A percentile compares a stretch with the other conserved stretches of the same genome.
phyloP scores from a whole-genome alignment of 345 rosid genomes.

The Euphorbia peplus region DNA sequence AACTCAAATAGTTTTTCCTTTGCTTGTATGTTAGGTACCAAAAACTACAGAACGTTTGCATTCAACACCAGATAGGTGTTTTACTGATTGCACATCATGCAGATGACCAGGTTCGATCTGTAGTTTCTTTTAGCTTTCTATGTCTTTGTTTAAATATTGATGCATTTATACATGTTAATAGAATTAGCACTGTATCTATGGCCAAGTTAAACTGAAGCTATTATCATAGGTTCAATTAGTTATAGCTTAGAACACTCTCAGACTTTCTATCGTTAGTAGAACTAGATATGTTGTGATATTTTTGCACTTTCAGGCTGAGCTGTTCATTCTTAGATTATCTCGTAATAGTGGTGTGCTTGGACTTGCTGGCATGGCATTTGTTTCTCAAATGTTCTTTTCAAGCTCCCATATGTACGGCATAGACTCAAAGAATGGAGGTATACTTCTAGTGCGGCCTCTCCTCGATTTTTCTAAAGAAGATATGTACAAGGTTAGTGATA shows the following conservation, averaged over 20 bases:
- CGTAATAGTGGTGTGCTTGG: conserved; percentile 95
- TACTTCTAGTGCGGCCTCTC: conserved; percentile 77
- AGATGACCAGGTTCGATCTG: conserved; percentile 73
- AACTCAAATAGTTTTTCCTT: conserved; percentile 4
- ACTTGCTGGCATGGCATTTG: conserved; percentile 83
- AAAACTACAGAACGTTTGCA: conserved; percentile 59
- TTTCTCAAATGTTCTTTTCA: conserved; percentile 59
- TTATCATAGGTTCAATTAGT: neutral
- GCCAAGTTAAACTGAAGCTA: neutral
- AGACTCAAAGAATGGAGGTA: conserved; percentile 36
- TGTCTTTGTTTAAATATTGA: neutral
- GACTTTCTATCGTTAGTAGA: neutral
- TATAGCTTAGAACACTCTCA: conserved; percentile 3
- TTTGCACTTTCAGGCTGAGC: conserved; percentile 71
- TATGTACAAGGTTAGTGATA: conserved; percentile 60
- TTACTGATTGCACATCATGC: conserved; percentile 91
- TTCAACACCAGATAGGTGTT: conserved; percentile 51
- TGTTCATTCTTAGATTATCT: conserved; percentile 80
- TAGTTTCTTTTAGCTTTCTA: neutral
- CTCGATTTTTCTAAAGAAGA: conserved; percentile 74
- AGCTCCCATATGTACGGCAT: conserved; percentile 24
- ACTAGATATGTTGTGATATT: conserved; percentile 11
- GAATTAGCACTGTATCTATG: neutral
- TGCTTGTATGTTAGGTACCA: conserved; percentile 52
- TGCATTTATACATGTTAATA: neutral